Evolutionary conservation across 1,139 yeast species (phyloP).

Genomic region (Blastobotrys apis): DNA sequence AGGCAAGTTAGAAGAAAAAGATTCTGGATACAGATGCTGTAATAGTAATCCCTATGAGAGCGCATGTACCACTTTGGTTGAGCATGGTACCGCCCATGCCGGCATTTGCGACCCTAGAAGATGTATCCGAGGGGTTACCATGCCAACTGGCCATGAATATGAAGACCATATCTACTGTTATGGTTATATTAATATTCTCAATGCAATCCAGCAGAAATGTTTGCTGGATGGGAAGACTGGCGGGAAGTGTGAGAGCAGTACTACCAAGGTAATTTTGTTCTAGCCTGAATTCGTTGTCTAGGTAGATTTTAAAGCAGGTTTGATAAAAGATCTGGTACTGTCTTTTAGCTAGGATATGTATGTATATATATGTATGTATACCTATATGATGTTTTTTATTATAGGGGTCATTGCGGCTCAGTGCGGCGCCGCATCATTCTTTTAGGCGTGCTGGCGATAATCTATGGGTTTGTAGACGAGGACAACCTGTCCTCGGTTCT

Average conservation of each 20-base stretch:
- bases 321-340: too few species aligned
- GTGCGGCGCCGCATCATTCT: too few species aligned
- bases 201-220: constrained; percentile 1
- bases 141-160: constrained; percentile 5
- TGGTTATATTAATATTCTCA: background rate
- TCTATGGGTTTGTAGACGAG: too few species aligned
- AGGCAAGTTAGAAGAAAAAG: background rate
- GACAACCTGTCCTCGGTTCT: too few species aligned
- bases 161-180: background rate
- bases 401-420: too few species aligned
- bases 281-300: too few species aligned
- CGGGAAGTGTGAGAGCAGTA: background rate
- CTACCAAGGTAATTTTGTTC: background rate
- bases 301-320: too few species aligned
- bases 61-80: background rate
- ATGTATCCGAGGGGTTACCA: constrained; percentile 5
- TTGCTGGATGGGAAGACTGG: background rate
- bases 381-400: too few species aligned
- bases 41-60: background rate
- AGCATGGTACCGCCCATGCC: background rate
- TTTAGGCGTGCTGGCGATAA: too few species aligned
- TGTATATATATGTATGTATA: too few species aligned
- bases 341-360: too few species aligned
- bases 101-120: constrained; percentile 5
- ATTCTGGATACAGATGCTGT: background rate